These are phyloP conservation scores for Sambucus nigra DNA, from an alignment of 129 eudicot genomes.

Conservation along the genomic window DNA sequence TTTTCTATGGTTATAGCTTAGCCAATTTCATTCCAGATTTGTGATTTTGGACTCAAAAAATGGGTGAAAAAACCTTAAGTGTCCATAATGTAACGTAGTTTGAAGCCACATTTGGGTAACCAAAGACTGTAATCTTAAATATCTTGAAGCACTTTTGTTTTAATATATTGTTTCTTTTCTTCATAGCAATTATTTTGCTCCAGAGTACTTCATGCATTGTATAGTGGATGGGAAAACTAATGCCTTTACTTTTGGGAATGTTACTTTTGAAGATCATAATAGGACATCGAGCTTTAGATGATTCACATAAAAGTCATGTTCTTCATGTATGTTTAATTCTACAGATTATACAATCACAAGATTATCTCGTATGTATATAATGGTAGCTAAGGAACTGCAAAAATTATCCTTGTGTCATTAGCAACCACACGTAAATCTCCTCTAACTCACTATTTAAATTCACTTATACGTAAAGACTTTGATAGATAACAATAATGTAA, in stretches of 20 bases:
- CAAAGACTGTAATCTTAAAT: not conserved
- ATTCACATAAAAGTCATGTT: constrained; percentile 50
- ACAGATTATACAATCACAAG: not conserved
- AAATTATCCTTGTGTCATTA: too few relatives aligned
- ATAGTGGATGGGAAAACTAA: constrained; percentile 75
- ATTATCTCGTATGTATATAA: not conserved
- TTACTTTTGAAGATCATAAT: constrained; percentile 63
- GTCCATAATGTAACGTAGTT: constrained; percentile 49
- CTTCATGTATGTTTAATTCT: constrained; percentile 41
- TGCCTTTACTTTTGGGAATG: constrained; percentile 65
- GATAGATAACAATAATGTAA: constrained; percentile 27
- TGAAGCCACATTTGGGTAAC: constrained; percentile 95
- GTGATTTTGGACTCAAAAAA: constrained; percentile 84
- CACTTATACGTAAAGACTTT: constrained; percentile 56
- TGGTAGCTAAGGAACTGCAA: too few relatives aligned
- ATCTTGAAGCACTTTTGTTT: not conserved
- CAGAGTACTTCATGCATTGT: constrained; percentile 76
- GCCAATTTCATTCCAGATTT: constrained; percentile 38
- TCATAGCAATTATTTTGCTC: constrained; percentile 56
- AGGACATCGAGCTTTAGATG: constrained; percentile 63
- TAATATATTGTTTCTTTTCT: constrained; percentile 10
- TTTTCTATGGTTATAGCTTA: too few relatives aligned
- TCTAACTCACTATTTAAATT: constrained; percentile 1
- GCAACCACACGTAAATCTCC: not conserved
- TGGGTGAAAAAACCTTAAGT: constrained; percentile 78